These are phyloP conservation scores for Chaetothyriales sp. DNA, from an alignment of 2,329 filamentous ascomycete genomes.

Conservation along the genomic window DNA sequence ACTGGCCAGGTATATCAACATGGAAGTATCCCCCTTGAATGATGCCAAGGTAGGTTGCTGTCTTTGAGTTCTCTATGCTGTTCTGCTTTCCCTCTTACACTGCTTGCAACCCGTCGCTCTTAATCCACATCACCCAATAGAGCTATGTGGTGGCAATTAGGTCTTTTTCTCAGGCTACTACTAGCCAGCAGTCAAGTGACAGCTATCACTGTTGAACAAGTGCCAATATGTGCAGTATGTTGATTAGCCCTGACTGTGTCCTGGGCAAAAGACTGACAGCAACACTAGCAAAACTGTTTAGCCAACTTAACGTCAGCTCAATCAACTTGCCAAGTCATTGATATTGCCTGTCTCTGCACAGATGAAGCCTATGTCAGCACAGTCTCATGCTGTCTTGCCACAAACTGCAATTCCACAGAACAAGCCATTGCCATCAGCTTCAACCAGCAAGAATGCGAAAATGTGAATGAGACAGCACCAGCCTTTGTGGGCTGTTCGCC, in stretches of 20 bases:
- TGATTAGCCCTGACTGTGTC: neutral
- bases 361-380: constrained; percentile 14
- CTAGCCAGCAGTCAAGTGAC: neutral
- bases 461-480: constrained; percentile 17
- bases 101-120: too few relatives aligned
- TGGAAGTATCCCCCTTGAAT: too few relatives aligned
- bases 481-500: constrained; percentile 19
- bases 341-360: constrained; percentile 17
- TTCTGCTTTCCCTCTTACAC: too few relatives aligned
- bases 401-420: constrained; percentile 11
- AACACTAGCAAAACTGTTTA: constrained; percentile 15
- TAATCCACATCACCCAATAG: neutral
- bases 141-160: constrained; percentile 1
- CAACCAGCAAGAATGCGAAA: constrained; percentile 16
- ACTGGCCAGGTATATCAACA: too few relatives aligned
- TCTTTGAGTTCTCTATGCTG: too few relatives aligned
- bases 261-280: constrained; percentile 2
- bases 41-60: too few relatives aligned
- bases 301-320: constrained; percentile 15
- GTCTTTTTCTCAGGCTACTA: neutral
- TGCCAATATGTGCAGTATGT: constrained; percentile 14
- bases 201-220: constrained; percentile 10
- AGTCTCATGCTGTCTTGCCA: constrained; percentile 17
- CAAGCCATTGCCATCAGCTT: constrained; percentile 18
- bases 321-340: constrained; percentile 14